phyloP scores from a whole-genome alignment of 495 filamentous ascomycete genomes.

The Thozetella sp. region DNA sequence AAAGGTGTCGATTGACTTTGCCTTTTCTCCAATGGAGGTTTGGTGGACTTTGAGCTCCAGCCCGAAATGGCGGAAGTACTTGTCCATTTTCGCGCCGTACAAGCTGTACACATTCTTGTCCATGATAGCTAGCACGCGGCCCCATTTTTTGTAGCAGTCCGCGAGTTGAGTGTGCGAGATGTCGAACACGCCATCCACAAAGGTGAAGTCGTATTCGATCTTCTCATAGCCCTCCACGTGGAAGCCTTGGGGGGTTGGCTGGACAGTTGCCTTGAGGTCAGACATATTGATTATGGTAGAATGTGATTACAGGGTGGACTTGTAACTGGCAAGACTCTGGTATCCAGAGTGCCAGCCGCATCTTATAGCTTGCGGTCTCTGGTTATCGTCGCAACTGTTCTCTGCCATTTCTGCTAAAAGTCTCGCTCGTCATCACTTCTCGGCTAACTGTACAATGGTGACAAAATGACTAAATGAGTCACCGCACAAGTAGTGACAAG shows the following conservation, averaged over 20 bases:
- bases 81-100: slow-evolving; percentile 59
- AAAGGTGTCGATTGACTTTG: slow-evolving; percentile 63
- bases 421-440: too few species aligned
- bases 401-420: too few species aligned
- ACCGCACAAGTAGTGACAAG: too few species aligned
- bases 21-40: slow-evolving; percentile 67
- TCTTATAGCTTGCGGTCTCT: too few species aligned
- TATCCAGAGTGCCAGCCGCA: too few species aligned
- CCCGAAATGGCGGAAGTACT: slow-evolving; percentile 57
- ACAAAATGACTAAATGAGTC: too few species aligned
- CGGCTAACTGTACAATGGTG: too few species aligned
- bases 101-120: slow-evolving; percentile 62
- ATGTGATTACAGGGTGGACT: too few species aligned
- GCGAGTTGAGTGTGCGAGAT: slow-evolving; percentile 51
- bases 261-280: slow-evolving; percentile 59
- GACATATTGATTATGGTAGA: slow-evolving; percentile 56
- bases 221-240: slow-evolving; percentile 67
- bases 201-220: slow-evolving; percentile 68
- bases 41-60: slow-evolving; percentile 60
- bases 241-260: slow-evolving; percentile 56
- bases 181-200: slow-evolving; percentile 65
- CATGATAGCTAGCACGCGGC: slow-evolving; percentile 58
- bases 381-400: too few species aligned
- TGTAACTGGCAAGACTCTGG: too few species aligned
- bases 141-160: slow-evolving; percentile 58